Percentiles rank a stretch among this genome's conserved stretches.
These are phyloP conservation scores for Termitomyces sp. DNA, from an alignment of 768 basidiomycete species.

Conservation along the genomic window DNA sequence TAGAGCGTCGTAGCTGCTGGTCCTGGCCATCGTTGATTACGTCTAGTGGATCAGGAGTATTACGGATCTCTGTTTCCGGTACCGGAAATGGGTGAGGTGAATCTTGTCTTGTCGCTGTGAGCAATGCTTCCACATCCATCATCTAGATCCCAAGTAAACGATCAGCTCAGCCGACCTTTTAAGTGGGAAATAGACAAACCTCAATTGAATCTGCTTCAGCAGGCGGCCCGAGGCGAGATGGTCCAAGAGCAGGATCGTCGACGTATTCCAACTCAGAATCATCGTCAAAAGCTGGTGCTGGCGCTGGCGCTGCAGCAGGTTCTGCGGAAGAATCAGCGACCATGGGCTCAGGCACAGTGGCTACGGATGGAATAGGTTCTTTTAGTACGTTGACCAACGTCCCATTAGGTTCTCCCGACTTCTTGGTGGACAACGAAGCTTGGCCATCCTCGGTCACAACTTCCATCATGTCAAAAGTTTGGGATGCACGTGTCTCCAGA, in stretches of 20 bases:
- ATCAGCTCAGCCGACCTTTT: neutral
- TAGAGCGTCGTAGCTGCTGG: constrained; percentile 6
- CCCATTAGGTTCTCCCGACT: neutral
- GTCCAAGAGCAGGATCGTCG: constrained; percentile 1
- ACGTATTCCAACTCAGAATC: constrained; percentile 10
- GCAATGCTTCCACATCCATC: constrained; percentile 13
- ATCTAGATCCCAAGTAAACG: neutral
- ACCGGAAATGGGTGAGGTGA: neutral
- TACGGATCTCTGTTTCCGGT: neutral
- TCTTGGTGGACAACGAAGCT: too few species aligned
- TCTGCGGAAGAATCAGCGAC: neutral
- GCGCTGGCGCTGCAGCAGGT: neutral
- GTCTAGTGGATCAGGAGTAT: constrained; percentile 1
- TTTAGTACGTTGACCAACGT: neutral
- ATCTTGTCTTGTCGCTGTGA: neutral
- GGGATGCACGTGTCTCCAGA: too few species aligned
- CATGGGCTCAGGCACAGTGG: neutral
- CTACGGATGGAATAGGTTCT: neutral
- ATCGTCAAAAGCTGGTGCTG: neutral
- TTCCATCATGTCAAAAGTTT: neutral
- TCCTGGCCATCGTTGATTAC: neutral
- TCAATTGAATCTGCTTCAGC: constrained; percentile 1
- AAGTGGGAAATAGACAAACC: neutral
- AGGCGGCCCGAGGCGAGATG: neutral
- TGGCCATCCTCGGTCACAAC: neutral